Conservation (phyloP, 352 stramenopile species). For the Plasmopara viticola region DNA sequence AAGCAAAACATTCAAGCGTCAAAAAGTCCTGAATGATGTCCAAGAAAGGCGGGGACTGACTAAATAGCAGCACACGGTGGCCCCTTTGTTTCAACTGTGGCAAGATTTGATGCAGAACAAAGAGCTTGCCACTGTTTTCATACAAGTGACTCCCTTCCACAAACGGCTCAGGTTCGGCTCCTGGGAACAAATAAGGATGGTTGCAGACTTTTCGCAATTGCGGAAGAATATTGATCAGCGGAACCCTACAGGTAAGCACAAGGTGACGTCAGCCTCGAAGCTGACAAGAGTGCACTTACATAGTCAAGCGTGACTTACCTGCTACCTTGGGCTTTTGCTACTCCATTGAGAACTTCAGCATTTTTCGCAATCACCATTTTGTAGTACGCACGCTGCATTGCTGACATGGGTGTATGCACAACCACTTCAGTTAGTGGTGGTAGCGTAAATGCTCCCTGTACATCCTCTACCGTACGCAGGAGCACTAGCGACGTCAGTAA, state of each 20-base stretch:
- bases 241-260: slow-evolving; percentile 26
- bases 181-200: slow-evolving; percentile 90
- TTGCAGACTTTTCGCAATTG: slow-evolving; percentile 83
- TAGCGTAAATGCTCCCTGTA: slow-evolving; percentile 60
- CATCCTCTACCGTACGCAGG: slow-evolving; percentile 60
- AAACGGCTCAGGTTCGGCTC: slow-evolving; percentile 68
- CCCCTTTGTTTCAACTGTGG: slow-evolving; percentile 71
- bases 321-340: slow-evolving; percentile 23
- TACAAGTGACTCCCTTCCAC: slow-evolving; percentile 64
- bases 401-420: slow-evolving; percentile 64
- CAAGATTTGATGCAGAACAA: slow-evolving; percentile 80
- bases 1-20: slow-evolving; percentile 65
- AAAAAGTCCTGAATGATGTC: slow-evolving; percentile 81
- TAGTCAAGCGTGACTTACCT: slow-evolving; percentile 11
- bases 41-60: slow-evolving; percentile 63
- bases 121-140: slow-evolving; percentile 75
- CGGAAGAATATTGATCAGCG: slow-evolving; percentile 97
- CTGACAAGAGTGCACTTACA: background rate
- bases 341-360: slow-evolving; percentile 42
- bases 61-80: slow-evolving; percentile 84
- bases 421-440: slow-evolving; percentile 71
- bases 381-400: slow-evolving; percentile 79
- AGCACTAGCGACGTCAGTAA: slow-evolving; percentile 55
- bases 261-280: background rate
- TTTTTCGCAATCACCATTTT: slow-evolving; percentile 73